These are phyloP conservation scores for Podaxis sp. DNA, from an alignment of 768 basidiomycete species.

Conservation along the genomic window DNA sequence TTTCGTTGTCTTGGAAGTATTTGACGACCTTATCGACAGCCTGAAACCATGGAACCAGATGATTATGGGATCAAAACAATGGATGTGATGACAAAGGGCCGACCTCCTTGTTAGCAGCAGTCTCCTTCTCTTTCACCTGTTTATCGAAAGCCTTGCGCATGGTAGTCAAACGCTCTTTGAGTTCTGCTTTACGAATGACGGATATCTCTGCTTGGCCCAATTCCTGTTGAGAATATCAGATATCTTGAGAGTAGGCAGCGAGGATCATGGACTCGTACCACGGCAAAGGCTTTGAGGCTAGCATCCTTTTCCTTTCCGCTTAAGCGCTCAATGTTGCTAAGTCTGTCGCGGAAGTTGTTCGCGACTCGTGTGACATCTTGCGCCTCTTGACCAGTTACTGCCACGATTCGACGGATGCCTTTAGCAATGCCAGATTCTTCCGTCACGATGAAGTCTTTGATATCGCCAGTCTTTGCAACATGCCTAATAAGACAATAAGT, in stretches of 20 bases:
- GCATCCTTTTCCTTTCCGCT: constrained; percentile 80
- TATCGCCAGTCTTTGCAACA: constrained; percentile 93
- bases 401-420: constrained; percentile 92
- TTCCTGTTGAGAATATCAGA: constrained; percentile 49
- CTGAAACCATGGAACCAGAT: constrained; percentile 29
- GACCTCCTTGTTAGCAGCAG: constrained; percentile 74
- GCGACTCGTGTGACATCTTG: constrained; percentile 72
- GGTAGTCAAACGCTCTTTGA: constrained; percentile 67
- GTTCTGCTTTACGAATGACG: constrained; percentile 70
- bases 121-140: constrained; percentile 76
- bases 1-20: constrained; percentile 76
- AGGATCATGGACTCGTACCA: constrained; percentile 43
- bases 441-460: constrained; percentile 91
- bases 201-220: constrained; percentile 89
- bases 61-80: not conserved
- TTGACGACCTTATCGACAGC: constrained; percentile 63
- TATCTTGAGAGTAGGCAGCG: not conserved
- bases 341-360: constrained; percentile 51
- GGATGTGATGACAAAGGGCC: constrained; percentile 13
- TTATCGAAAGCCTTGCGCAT: constrained; percentile 85
- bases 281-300: constrained; percentile 75
- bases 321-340: constrained; percentile 57
- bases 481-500: constrained; percentile 46
- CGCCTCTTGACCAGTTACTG: constrained; percentile 93
- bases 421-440: constrained; percentile 98